phyloP scores from a whole-genome alignment of 495 filamentous ascomycete species.

The Hypoxylon crocopeplum region DNA sequence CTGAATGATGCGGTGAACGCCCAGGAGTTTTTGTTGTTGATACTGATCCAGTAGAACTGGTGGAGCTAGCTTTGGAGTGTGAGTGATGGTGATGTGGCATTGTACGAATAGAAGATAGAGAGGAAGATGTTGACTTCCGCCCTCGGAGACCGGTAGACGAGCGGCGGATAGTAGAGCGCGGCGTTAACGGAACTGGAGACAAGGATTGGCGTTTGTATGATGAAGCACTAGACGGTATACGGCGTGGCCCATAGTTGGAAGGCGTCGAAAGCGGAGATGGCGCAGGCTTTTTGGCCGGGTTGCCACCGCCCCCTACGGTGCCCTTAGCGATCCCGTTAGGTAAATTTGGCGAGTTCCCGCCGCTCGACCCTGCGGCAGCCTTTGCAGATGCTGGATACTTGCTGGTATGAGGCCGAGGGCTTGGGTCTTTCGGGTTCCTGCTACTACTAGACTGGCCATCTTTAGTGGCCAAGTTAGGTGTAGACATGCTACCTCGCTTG shows the following conservation, averaged over 20 bases:
- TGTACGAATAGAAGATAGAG: conserved; percentile 88
- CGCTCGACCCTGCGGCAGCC: conserved; percentile 5
- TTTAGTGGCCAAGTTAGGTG: conserved; percentile 57
- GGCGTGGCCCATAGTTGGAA: conserved; percentile 53
- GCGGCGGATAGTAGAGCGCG: conserved; percentile 81
- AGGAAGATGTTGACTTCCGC: conserved; percentile 95
- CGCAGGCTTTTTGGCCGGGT: conserved; percentile 28
- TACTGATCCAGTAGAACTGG: conserved; percentile 80
- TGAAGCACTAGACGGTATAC: conserved; percentile 58
- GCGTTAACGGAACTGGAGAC: conserved; percentile 88
- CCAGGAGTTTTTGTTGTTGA: conserved; percentile 71
- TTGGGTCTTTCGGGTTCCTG: conserved; percentile 53
- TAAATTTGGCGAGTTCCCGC: conserved; percentile 29
- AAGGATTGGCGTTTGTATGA: conserved; percentile 80
- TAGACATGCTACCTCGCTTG: conserved; percentile 60
- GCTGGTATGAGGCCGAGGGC: conserved; percentile 60
- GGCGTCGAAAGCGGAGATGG: conserved; percentile 43
- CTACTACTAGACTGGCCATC: conserved; percentile 42
- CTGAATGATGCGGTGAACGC: conserved; percentile 83
- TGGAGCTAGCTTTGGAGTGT: conserved; percentile 93
- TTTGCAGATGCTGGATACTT: conserved; percentile 50
- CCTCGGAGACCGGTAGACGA: conserved; percentile 77
- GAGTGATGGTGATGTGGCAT: conserved; percentile 93
- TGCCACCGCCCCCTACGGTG: conserved; percentile 4
- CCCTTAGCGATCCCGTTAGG: conserved; percentile 33